Base-by-base conservation (phyloP, 1,139 yeast genomes). In the Suhomyces bribrorum region DNA sequence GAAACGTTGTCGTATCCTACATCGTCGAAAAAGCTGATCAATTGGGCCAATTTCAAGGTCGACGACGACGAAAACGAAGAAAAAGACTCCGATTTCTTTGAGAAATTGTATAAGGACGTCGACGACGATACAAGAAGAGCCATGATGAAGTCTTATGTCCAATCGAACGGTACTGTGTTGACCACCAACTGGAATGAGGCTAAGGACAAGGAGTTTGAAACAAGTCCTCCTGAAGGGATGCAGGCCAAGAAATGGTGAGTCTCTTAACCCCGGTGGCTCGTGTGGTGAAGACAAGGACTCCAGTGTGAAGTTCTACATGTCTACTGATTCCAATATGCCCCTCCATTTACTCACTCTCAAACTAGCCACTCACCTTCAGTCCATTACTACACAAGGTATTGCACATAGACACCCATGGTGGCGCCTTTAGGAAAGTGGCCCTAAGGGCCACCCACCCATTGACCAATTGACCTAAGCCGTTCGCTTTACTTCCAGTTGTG, bases 141-240 rank as follows among this genome's bases (percentile, higher is more conserved):
- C 1, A 94, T 94, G 97, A 86, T 88, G 94, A 94, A 94, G 64
- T 87, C 96, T 37, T 92, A 79, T 54, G 73, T 80, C n/a, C 97
- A 94, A 62, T 86, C 96, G 50, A 86, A 86, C 49, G 99, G 99
- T 14, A 94, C 98, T 0, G 81, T 95, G 1, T 69, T 94, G 45
- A 87, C 95, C 35, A 94, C 98, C 5, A 86, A 87, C 57, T 94
- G 99, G 99, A 77, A 68, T n/a, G 96, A 88, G 44, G 97, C 95
- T 2, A 72, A 77, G 34, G 69, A 73, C 36, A 81, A 79, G 47
- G 73, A 63, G 25, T 86, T 84, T 39, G 88, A 85, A 49, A 77
- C 86, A 3, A 63, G 76, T 27, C 92, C 96, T 3, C 97, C 97
- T 0, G 86, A 81, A 33, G 89, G 88, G 3, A 72, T 78, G 75